Base-by-base conservation (phyloP, 2,329 filamentous ascomycete species). In the Scedosporium minutisporum region DNA sequence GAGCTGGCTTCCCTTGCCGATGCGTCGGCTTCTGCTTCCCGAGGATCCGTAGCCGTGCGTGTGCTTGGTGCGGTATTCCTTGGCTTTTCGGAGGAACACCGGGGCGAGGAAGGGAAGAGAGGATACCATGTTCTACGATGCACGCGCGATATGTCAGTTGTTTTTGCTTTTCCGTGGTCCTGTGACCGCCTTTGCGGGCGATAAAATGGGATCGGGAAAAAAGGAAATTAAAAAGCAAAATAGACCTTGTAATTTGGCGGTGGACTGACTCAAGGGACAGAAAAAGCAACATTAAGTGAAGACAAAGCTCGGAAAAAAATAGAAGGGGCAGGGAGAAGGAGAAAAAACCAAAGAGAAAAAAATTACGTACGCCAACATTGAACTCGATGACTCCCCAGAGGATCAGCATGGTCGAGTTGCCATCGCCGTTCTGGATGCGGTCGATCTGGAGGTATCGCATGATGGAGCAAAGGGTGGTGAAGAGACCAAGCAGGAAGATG, bases 381-480 rank as follows among this genome's bases (percentile, higher is more conserved):
- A 84, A 81, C 67, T 84, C 82, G 62, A 84, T 80, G 2, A 78
- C 80, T 4, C 82, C 82, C 81, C 81, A 84, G 0, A 84, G 71
- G 0, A 84, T 75, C 10, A 84, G 72, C 77, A 82, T 80, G 4
- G 82, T 83, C 0, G 81, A 82, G 66, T 83, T 81, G 7, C 81
- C 80, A 44, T 82, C 79, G 2, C 78, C 79, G 12, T 72, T 70
- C 16, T 79, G 77, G 46, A 84, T 80, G 0, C 76, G 71, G 64
- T 78, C 69, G 64, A 84, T 83, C 65, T 83, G 79, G 0, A 75
- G 71, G 63, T 83, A 78, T 12, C 82, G 76, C 62, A 84, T 69
- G 62, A 83, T 74, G 2, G 80, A 83, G 67, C 81, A 84, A 6
- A 83, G 63, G 0, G 81, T 84, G 0, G 81, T 84, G 66, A 84